phyloP scores from a whole-genome alignment of 2,329 filamentous ascomycete genomes.

The Pleoardoris graminearum region DNA sequence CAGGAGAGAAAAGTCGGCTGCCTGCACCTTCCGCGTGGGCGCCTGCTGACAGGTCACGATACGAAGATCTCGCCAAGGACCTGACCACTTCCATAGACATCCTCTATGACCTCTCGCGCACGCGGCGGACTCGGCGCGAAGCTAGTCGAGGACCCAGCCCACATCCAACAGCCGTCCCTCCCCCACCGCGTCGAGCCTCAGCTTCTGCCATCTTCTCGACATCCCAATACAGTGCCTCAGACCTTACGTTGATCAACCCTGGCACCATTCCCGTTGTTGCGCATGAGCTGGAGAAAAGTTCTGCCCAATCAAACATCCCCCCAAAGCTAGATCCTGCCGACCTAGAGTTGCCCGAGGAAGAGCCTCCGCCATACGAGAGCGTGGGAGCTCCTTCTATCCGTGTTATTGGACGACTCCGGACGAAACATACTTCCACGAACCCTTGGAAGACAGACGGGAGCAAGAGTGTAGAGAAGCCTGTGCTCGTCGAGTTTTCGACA shows the following conservation, averaged over 20 bases:
- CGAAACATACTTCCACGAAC: constrained; percentile 40
- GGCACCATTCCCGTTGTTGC: constrained; percentile 34
- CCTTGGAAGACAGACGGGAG: constrained; percentile 45
- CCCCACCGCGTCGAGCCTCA: constrained; percentile 1
- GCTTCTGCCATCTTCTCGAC: constrained; percentile 32
- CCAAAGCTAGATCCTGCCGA: constrained; percentile 50
- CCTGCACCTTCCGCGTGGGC: constrained; percentile 41
- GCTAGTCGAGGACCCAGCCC: constrained; percentile 21
- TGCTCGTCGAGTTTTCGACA: constrained; percentile 71
- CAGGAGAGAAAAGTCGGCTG: constrained; percentile 42
- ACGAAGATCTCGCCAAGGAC: constrained; percentile 74
- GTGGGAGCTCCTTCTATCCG: constrained; percentile 51
- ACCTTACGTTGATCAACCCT: constrained; percentile 50
- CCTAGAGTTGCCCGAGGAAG: constrained; percentile 51
- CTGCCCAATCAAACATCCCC: constrained; percentile 40
- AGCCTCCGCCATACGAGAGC: constrained; percentile 54
- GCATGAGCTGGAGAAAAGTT: constrained; percentile 16
- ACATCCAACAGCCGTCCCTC: constrained; percentile 6
- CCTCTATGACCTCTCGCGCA: constrained; percentile 74
- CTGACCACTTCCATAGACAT: constrained; percentile 79
- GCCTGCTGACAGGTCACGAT: constrained; percentile 72
- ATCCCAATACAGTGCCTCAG: constrained; percentile 46
- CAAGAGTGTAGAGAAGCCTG: constrained; percentile 50
- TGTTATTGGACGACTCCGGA: constrained; percentile 50
- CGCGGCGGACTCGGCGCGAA: constrained; percentile 54